These are phyloP conservation scores for Geotrichum carabidarum DNA, from an alignment of 1,139 yeast genomes.

Conservation along the genomic window DNA sequence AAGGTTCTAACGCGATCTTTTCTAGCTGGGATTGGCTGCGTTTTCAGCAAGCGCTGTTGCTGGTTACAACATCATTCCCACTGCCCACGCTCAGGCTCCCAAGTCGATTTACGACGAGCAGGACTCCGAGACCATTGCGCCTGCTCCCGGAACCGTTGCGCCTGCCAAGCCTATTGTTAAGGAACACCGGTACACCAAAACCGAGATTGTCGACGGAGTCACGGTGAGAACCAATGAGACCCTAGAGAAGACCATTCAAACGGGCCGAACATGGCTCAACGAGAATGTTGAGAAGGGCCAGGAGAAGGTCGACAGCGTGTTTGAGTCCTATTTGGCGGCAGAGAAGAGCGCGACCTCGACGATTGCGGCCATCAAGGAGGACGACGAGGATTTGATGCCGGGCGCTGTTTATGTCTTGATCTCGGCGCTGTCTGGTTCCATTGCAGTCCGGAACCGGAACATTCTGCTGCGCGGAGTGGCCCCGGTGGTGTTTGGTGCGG, in stretches of 20 bases:
- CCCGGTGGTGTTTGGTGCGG: constrained; percentile 64
- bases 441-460: constrained; percentile 69
- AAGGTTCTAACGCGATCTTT: background rate
- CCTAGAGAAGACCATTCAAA: constrained; percentile 48
- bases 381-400: constrained; percentile 70
- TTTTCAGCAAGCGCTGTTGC: constrained; percentile 15
- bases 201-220: constrained; percentile 51
- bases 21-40: constrained; percentile 13
- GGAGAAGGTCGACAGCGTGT: constrained; percentile 41
- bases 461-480: constrained; percentile 52
- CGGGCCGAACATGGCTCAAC: constrained; percentile 43
- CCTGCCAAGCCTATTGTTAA: constrained; percentile 49
- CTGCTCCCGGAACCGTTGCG: constrained; percentile 41
- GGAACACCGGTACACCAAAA: constrained; percentile 31
- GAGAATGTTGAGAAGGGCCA: constrained; percentile 36
- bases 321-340: constrained; percentile 49
- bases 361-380: constrained; percentile 63
- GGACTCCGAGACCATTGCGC: constrained; percentile 23
- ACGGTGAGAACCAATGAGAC: constrained; percentile 51
- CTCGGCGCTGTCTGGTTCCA: constrained; percentile 76
- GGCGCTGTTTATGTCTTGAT: constrained; percentile 66
- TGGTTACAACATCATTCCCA: constrained; percentile 21
- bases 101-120: constrained; percentile 58
- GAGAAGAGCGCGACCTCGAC: constrained; percentile 68
- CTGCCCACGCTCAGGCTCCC: constrained; percentile 27